Evolutionary conservation across 2,329 filamentous ascomycete species (phyloP).

Genomic region (Alternaria ventricosa): DNA sequence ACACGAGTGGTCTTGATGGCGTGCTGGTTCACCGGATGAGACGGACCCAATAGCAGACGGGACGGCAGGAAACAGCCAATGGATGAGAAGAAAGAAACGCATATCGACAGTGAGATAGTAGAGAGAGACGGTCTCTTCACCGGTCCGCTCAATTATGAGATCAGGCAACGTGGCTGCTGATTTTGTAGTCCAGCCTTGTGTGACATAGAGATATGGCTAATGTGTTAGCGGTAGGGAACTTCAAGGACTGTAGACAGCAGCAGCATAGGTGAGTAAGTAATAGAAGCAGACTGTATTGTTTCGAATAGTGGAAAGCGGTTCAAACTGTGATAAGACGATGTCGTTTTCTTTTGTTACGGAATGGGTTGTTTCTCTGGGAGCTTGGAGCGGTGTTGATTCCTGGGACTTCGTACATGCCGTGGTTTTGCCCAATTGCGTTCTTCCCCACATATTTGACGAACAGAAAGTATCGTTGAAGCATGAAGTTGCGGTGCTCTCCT

Average conservation of each 20-base stretch:
- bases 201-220: background rate
- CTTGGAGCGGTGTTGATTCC: background rate
- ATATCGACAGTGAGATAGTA: background rate
- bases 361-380: background rate
- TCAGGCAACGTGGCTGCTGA: background rate
- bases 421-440: background rate
- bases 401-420: background rate
- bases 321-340: background rate
- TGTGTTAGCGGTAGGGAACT: background rate
- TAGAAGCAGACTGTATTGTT: fast-evolving
- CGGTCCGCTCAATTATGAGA: background rate
- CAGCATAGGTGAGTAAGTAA: background rate
- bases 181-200: background rate
- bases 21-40: conserved; percentile 22
- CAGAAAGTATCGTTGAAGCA: background rate
- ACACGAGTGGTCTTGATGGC: conserved; percentile 12
- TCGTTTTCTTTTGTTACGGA: background rate
- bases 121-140: background rate
- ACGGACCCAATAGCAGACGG: conserved; percentile 1
- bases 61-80: background rate
- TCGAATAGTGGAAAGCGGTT: background rate
- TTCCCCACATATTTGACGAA: background rate
- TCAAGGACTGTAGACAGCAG: background rate
- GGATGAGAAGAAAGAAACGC: background rate
- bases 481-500: background rate